Evolutionary conservation across 371 early-diverging fungal genomes (phyloP).

Genomic region (Amoeboradix gromovi): DNA sequence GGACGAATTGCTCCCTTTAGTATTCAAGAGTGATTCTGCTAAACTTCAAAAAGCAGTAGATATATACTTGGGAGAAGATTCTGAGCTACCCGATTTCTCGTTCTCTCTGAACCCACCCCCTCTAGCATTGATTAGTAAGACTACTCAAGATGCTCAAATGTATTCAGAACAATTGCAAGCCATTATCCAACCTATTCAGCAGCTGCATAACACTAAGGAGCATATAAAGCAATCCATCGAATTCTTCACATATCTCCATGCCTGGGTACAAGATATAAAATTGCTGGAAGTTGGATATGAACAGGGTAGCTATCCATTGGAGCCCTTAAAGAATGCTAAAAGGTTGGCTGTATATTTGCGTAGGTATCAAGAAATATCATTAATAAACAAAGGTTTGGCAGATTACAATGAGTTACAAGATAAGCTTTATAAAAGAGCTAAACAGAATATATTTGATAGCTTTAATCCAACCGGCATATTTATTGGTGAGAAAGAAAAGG

Average conservation of each 20-base stretch:
- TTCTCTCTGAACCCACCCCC: not conserved
- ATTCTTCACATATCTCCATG: not conserved
- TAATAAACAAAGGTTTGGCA: not conserved
- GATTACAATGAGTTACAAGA: not conserved
- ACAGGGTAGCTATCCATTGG: not conserved
- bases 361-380: not conserved
- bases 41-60: not conserved
- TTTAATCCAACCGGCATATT: not conserved
- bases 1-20: not conserved
- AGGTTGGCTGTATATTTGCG: not conserved
- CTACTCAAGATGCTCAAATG: not conserved
- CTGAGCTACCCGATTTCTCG: not conserved
- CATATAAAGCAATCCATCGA: not conserved
- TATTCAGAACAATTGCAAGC: not conserved
- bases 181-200: not conserved
- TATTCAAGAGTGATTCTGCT: not conserved
- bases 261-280: not conserved
- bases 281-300: not conserved
- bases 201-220: not conserved
- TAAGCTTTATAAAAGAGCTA: not conserved
- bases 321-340: not conserved
- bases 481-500: not conserved
- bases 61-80: not conserved
- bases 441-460: not conserved
- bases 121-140: not conserved